Conservation (phyloP, 2,329 filamentous ascomycete genomes). For the Xenoacremonium recifei region DNA sequence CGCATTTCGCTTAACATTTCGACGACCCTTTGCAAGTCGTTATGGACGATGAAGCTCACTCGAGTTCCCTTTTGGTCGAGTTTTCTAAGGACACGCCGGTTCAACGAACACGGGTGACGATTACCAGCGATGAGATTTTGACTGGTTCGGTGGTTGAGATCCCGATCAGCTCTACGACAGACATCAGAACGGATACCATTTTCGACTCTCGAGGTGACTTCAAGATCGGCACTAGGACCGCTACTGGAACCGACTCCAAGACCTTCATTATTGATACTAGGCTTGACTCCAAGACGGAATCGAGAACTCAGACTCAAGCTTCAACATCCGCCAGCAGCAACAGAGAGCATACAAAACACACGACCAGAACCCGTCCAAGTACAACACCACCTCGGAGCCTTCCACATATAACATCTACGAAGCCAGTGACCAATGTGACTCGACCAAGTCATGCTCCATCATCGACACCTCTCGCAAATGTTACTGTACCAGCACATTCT, state of each 20-base stretch:
- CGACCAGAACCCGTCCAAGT: too few relatives aligned
- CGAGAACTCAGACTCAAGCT: neutral
- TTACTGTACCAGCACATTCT: neutral
- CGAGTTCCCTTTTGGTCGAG: neutral
- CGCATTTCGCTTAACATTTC: neutral
- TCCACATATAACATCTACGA: neutral
- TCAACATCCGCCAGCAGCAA: too few relatives aligned
- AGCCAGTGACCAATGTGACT: too few relatives aligned
- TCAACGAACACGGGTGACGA: constrained; percentile 1
- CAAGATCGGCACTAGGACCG: neutral
- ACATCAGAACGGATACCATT: neutral
- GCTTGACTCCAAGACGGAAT: neutral
- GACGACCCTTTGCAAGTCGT: neutral
- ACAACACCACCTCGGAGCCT: neutral
- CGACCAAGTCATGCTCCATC: too few relatives aligned
- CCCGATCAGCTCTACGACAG: neutral
- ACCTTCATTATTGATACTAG: neutral
- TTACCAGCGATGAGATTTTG: constrained; percentile 1
- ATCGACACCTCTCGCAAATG: neutral
- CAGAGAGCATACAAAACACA: too few relatives aligned
- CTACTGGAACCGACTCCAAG: neutral
- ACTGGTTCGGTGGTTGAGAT: neutral
- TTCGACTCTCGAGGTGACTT: neutral
- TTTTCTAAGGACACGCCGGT: neutral
- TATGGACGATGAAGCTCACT: neutral